Evolutionary conservation across 2,329 filamentous ascomycete species (phyloP), one percentile per base, ranked within the genome.

Genomic region (Lasiodiplodia sp.): DNA sequence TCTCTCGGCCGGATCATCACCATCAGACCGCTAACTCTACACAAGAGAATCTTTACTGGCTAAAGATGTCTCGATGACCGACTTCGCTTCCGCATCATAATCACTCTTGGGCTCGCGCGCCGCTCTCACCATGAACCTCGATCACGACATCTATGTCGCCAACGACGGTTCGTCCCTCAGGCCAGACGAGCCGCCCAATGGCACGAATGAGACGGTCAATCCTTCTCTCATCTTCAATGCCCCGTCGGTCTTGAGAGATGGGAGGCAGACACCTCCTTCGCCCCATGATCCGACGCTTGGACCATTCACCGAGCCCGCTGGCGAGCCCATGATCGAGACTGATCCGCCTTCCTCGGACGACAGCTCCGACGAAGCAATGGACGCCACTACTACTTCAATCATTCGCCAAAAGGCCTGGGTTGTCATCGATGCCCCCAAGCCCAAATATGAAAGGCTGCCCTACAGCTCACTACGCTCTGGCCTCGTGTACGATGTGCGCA

Each of bases 401-500:
- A 67, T 18, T 34, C 53, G 55, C n/a, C 53, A 60, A 52, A 67
- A 40, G 49, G 53, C 31, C 40, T 28, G 60, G 31, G 65, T 67
- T 18, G 65, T 67, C 11, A 67, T 67, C 44, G 23, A 67, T 47
- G 65, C 55, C 16, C 66, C 56, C 16, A 52, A 60, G 23, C 62
- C 62, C 18, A 64, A 69, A 25, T 62, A 44, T 1, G 55, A 62
- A 11, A 49, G 21, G 37, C 71, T 81, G 12, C 79, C 80, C 2
- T 80, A 82, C 68, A 72, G 76, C 3, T 78, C 77, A 0, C 72
- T 73, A 3, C 76, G 77, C 70, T 84, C 83, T 10, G 84, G 84
- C 0, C 75, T 86, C 2, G 82, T 86, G 72, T 99, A 98, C 77
- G 96, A 99, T 81, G 90, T 93, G 68, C 89, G 95, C 38, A 99